Evolutionary conservation across 2,329 filamentous ascomycete species (phyloP), one percentile per base, ranked within the genome.

Genomic region (Setomelanomma holmii): DNA sequence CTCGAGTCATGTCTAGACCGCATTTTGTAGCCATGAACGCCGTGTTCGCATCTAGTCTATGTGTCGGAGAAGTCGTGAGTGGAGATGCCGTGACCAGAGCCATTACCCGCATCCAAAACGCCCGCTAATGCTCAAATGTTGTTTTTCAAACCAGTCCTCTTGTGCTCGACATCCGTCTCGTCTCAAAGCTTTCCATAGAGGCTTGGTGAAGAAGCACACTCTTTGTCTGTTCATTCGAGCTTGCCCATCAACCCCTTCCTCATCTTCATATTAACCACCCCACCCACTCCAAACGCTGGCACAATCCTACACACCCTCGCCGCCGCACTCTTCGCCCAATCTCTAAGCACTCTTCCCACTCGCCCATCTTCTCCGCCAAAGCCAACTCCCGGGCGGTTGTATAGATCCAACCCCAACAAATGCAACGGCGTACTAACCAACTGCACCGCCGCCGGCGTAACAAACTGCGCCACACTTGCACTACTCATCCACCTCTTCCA

Each of bases 261-360:
- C 39, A 93, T 80, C 67, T 89, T 87, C 53, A 82, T 82, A 75
- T 96, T 96, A 10, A 95, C 89, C 10, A 96, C 90, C 0, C 92
- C 92, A 1, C 92, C 93, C 11, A 96, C 82, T 1, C 92, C 93
- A 79, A 93, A 96, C 0, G 92, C 92, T 16, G 92, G 92, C 2
- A 96, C 83, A 53, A 49, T 43, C 39, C 46, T 23, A 41, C 46
- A 41, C 10, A 49, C 38, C 46, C 46, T 35, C n/a, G 46, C 46
- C 19, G 30, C 63, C 23, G 86, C 85, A 72, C 89, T 93, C 58
- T 88, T 82, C 16, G 82, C 77, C 86, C 91, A 96, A 69, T 96
- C 91, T 58, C 84, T 81, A 51, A 84, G 79, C n/a, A 96, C 85
- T 46, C 85, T 82, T 0, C 75, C 69, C 72, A 84, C 83, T n/a